A percentile compares a stretch with the other conserved stretches of the same genome.
phyloP scores from a whole-genome alignment of 2,329 filamentous ascomycete species.

The Colletotrichum agaves region DNA sequence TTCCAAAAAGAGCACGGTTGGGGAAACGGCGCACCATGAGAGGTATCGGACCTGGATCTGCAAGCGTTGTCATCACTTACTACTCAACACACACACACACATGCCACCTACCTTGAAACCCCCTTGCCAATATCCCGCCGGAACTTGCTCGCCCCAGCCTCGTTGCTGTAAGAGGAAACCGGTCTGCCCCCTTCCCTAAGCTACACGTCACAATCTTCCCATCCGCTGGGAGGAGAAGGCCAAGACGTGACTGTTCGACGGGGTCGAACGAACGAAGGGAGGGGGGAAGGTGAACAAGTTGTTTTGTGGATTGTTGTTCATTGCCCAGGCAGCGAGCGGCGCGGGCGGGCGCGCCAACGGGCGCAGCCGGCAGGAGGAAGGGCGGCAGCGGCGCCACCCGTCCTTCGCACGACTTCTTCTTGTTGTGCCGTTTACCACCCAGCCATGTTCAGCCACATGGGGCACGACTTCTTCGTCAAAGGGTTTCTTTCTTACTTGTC shows the following conservation, averaged over 20 bases:
- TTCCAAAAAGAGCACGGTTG: conserved; percentile 9
- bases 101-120: background rate
- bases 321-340: background rate
- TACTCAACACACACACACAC: background rate
- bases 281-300: too few relatives aligned
- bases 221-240: background rate
- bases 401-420: too few relatives aligned
- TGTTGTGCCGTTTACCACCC: too few relatives aligned
- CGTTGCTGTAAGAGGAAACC: too few relatives aligned
- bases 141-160: background rate
- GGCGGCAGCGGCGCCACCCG: conserved; percentile 33
- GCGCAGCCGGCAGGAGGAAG: background rate
- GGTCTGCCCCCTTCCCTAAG: background rate
- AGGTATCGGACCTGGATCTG: conserved; percentile 1
- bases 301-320: background rate
- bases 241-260: background rate
- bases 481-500: background rate
- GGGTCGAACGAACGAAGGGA: too few relatives aligned
- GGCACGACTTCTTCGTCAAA: conserved; percentile 1
- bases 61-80: conserved; percentile 11
- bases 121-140: background rate
- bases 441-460: too few relatives aligned
- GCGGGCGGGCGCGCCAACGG: background rate
- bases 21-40: conserved; percentile 1
- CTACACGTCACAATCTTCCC: background rate